Evolutionary conservation across 768 basidiomycete species (phyloP), one percentile per base, ranked within the genome.

Genomic region (Lyophyllum atratum): DNA sequence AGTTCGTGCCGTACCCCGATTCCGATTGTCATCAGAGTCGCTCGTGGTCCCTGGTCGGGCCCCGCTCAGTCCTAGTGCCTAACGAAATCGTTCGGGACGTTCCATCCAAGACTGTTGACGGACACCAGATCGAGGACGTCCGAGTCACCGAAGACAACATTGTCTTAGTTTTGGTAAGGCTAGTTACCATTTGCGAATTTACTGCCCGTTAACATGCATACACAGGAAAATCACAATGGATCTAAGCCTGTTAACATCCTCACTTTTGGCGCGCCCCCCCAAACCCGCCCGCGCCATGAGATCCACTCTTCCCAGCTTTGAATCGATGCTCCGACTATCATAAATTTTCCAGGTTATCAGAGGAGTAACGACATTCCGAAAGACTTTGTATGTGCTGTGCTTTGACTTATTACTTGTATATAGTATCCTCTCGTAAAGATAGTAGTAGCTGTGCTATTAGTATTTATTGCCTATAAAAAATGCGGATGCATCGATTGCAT

Each of bases 131-230:
- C 52, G 79, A 84, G 33, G 79, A 77, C 66, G 70, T 85, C 54
- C 73, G 76, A 39, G 77, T 79, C 39, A 86, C 82, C 11, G 85
- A 86, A 66, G 85, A 87, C 59, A 84, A 85, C 54, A 75, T 86
- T 19, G 70, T 85, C 52, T 64, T 87, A 51, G 76, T 85, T 58
- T 67, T 84, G 59, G 85, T 85, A 66, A 45, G 82, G 72, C 22
- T 34, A 28, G 7, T 1, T 25, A 45, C 49, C 37, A 21, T 40
- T 34, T 44, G 37, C 19, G 56, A 51, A 17, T 24, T 28, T 25
- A 43, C 52, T 50, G 5, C 53, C 40, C 56, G 26, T 59, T 42
- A 42, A 15, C 15, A 37, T 19, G 43, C 48, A 22, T 37, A 22
- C 50, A 49, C 43, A 81, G 78, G 76, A 78, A 63, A 70, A 70